Evolutionary conservation across 1,284 basidiomycete genomes (phyloP).

Genomic region (Puccinia novopanici): DNA sequence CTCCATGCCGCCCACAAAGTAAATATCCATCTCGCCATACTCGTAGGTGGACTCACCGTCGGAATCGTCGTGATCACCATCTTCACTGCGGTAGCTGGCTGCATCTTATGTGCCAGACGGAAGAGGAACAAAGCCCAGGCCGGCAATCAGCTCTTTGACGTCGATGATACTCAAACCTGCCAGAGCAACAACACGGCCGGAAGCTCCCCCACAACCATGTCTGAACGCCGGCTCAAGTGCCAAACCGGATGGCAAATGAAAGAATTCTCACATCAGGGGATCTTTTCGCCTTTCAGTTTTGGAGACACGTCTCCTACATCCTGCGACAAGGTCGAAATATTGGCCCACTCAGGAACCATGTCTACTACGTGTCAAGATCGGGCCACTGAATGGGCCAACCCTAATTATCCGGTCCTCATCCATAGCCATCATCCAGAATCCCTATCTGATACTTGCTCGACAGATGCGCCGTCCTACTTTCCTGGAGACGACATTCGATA

Average conservation of each 20-base stretch:
- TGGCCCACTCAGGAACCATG: constrained; percentile 4
- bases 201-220: constrained; percentile 24
- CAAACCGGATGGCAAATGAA: constrained; percentile 39
- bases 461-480: constrained; percentile 21
- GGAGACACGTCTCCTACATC: background rate
- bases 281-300: constrained; percentile 8
- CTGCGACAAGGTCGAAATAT: constrained; percentile 25
- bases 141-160: constrained; percentile 20
- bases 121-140: background rate
- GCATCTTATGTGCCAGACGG: constrained; percentile 5
- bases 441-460: constrained; percentile 22
- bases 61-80: constrained; percentile 27
- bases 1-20: constrained; percentile 23
- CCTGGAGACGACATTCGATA: constrained; percentile 32
- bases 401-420: background rate
- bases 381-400: background rate
- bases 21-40: constrained; percentile 19
- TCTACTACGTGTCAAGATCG: constrained; percentile 6
- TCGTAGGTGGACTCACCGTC: constrained; percentile 30
- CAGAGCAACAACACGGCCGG: constrained; percentile 26
- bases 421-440: background rate
- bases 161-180: constrained; percentile 11
- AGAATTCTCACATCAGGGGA: constrained; percentile 22
- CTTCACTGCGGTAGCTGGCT: constrained; percentile 15
- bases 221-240: constrained; percentile 21